Evolutionary conservation across 1,284 basidiomycete genomes (phyloP), one percentile per base, ranked within the genome.

Genomic region (Melampsora larici-populina): DNA sequence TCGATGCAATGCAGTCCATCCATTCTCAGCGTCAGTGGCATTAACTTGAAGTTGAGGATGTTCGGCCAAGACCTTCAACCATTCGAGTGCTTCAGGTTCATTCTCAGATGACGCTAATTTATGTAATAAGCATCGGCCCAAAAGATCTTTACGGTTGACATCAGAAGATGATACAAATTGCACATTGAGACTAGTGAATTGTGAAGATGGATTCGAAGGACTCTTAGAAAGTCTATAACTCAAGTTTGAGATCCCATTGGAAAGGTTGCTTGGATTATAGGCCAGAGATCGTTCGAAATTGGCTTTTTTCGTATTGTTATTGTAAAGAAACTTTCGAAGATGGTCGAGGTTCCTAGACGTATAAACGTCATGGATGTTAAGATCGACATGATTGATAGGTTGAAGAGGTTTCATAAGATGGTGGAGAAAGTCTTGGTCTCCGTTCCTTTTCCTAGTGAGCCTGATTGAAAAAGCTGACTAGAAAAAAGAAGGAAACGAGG

Each of bases 1-100:
- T 66, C 94, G 87, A 83, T 99, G 97, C 26, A 99, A 86, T 1
- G 96, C 88, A 0, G 94, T 97, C 90, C 94, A 98, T 77, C 91
- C 90, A 79, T 88, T 92, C 86, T 97, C 95, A 74, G 84, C 84
- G 84, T 99, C 96, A 78, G 87, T 86, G 8, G 92, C 80, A 81
- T 99, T 99, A 82, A 94, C 88, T 79, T 92, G 90, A 82, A 95
- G 86, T 33, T 86, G 85, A 0, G 92, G 90, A 81, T 93, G 90
- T 69, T 92, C 86, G 68, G 89, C 87, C 69, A 94, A 88, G 36
- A 36, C 36, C 9, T 36, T 36, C 3, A 36, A 9, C 84, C 92
- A 98, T 82, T 94, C 91, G 80, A 92, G 84, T 51, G 89, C 88
- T 46, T 89, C 88, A 1, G 88, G 85, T 48, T 82, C 84, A 21